Evolutionary conservation across 305 asterid genomes (phyloP), one percentile per base, ranked within the genome.

Genomic region (Euphrasia arctica): DNA sequence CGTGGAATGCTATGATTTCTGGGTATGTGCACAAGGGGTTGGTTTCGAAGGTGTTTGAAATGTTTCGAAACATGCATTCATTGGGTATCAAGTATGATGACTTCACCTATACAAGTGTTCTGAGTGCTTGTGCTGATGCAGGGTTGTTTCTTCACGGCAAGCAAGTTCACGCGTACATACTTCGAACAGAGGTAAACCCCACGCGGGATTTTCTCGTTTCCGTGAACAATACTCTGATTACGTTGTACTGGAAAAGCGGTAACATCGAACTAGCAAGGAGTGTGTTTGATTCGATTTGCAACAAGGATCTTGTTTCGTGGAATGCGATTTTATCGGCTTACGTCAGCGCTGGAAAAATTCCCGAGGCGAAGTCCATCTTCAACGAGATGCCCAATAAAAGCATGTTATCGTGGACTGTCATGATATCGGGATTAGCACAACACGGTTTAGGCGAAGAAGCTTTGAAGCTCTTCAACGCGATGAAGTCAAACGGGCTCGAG

Each of bases 1-100:
- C 87, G 1, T 91, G 98, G 98, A 91, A 91, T 74, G 86, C 95
- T 11, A 88, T 91, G 88, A 86, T 91, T 66, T 85, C 96, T 14
- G 96, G 95, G 29, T 89, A 91, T 71, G 94, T 78, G 66, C 96
- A 83, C 45, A 83, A 86, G 70, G 92, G 90, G 14, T 64, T 79
- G 70, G 72, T 86, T 58, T 72, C 52, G 43, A 80, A 85, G 59
- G 96, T 86, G 45, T 82, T 91, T 58, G 82, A 74, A 32, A 68
- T 91, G 85, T 85, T 85, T 50, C 76, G 90, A 70, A 81, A 77
- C 52, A 88, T 91, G 96, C 74, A 71, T 41, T 64, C 73, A 51
- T 63, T 74, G 43, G 95, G 92, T 60, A 75, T 91, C 64, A 82
- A 74, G 71, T 74, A 62, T 4, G 98, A 91, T 65, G 96, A 86